Base-by-base conservation (phyloP, 2,329 filamentous ascomycete species). In the Aspergillus niger region DNA sequence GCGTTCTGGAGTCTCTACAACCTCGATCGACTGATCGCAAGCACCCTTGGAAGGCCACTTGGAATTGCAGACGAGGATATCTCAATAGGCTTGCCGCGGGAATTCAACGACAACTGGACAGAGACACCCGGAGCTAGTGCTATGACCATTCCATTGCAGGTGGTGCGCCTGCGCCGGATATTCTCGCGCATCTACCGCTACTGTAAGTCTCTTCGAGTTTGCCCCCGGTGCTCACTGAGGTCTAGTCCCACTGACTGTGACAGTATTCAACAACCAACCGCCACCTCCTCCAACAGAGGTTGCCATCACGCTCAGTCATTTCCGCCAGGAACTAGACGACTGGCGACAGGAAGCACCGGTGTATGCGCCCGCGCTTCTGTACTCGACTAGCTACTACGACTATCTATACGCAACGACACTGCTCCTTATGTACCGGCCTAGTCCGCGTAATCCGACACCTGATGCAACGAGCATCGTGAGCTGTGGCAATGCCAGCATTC, bases 1-100 rank as follows among this genome's bases (percentile, higher is more conserved):
- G 74, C 74, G 1, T 79, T 79, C 60, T 79, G 77, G 77, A 77
- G 76, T 65, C 67, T 77, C 7, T 79, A 79, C 59, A 79, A 78
- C n/a, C 69, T 79, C 2, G 77, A 79, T 54, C 71, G 77, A 20
- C 69, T 78, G 28, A 77, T 77, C 47, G 73, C 76, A 0, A 73
- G 74, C 26, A 79, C 77, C 0, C 62, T 79, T 0, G 74, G 74
- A 13, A 73, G 77, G 26, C 77, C 77, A 3, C 59, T 79, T 13
- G 76, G 76, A 3, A 74, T 79, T 44, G 69, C 77, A 3, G 77
- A 79, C 58, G 74, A 79, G 38, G 77, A 79, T 54, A 79, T 79
- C 59, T 75, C 70, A 30, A 73, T 79, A 17, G 63, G 69, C 11
- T 61, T 78, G 1, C 72, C 74, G 13, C 70, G 74, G 7, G 76